Evolutionary conservation across 2,329 filamentous ascomycete species (phyloP).

Genomic region (Chrysoporthe cubensis): DNA sequence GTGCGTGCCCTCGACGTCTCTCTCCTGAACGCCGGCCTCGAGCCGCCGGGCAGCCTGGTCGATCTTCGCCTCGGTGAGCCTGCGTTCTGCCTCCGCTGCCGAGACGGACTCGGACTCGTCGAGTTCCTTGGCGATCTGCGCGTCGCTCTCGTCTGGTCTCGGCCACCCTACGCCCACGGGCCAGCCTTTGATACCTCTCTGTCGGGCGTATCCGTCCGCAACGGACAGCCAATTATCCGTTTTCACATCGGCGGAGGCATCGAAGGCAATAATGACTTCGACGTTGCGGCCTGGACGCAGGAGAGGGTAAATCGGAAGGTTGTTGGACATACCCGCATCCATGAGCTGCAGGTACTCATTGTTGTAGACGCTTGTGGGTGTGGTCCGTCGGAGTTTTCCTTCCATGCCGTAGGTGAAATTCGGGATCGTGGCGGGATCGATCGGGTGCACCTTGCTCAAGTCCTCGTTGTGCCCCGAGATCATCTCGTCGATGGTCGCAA

Average conservation of each 20-base stretch:
- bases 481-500: constrained; percentile 77
- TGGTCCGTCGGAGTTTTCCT: constrained; percentile 71
- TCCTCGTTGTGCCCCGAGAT: constrained; percentile 84
- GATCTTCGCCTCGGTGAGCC: constrained; percentile 63
- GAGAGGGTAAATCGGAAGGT: constrained; percentile 92
- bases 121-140: constrained; percentile 67
- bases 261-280: constrained; percentile 90
- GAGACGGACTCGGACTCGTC: constrained; percentile 68
- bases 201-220: constrained; percentile 87
- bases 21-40: constrained; percentile 35
- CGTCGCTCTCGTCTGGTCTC: constrained; percentile 58
- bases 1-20: constrained; percentile 24
- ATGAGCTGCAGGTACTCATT: constrained; percentile 79
- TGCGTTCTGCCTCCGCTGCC: constrained; percentile 63
- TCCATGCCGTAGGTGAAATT: constrained; percentile 88
- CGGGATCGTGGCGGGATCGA: constrained; percentile 87
- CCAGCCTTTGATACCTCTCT: constrained; percentile 92
- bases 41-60: constrained; percentile 46
- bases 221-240: constrained; percentile 97
- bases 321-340: constrained; percentile 99
- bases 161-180: constrained; percentile 96
- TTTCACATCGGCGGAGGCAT: constrained; percentile 90
- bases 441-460: constrained; percentile 88
- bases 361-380: constrained; percentile 76
- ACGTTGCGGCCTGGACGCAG: constrained; percentile 86